Base-by-base conservation (phyloP, 805 yeast genomes). In the Myxozyma nipponensis region DNA sequence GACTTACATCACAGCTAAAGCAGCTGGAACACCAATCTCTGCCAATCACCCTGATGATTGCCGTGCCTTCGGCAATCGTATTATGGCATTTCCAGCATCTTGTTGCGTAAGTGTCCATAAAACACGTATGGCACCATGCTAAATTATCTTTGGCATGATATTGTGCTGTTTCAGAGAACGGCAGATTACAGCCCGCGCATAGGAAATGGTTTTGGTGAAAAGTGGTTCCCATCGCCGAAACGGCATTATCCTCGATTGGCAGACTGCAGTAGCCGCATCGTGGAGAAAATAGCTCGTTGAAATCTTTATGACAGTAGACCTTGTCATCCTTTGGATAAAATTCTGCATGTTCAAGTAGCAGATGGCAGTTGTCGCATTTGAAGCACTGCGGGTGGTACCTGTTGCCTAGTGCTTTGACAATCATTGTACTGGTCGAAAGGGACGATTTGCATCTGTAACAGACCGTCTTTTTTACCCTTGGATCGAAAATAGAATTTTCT, bases 261-360 rank as follows among this genome's bases (percentile, higher is more conserved):
- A 63, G 62, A 6, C 52, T 22, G 49, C 70, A 66, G 42, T 63
- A 49, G 15, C 50, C 58, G 50, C 70, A 66, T 34, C 56, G 52
- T 1, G 67, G 63, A 2, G 66, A 62, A 44, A 62, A 66, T 37
- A 54, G 44, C 42, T 65, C 62, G 34, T 66, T 69, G 42, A 62
- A 66, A 41, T 66, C 70, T 10, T 64, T 44, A 60, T 66, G 55
- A 62, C 71, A 50, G 53, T 69, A 57, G 56, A 70, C 47, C 38
- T 32, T 41, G 15, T 50, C 61, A 4, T 57, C 55, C 24, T 42
- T 52, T 2, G 55, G 51, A 25, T 47, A 57, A 36, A 57, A 57
- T 13, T 49, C 60, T 9, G 55, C 50, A 39, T 50, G 54, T 50
- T 57, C 60, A 6, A 57, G 44, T 7, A 46, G 40, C 10, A 42